Evolutionary conservation across 2,329 filamentous ascomycete species (phyloP).

Genomic region (Coniochaeta sp.): DNA sequence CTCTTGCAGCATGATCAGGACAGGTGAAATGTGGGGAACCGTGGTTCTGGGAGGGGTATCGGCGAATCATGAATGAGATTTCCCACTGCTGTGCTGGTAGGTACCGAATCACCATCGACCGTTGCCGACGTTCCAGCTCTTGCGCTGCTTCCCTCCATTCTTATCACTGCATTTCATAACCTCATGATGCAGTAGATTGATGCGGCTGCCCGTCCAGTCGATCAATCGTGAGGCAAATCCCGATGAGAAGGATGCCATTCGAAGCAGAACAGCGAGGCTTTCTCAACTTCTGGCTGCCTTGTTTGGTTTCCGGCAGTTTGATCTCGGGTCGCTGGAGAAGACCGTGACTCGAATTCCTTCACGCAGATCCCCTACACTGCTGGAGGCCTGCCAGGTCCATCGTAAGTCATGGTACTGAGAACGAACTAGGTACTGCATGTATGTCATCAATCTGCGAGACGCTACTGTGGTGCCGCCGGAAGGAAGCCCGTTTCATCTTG

Average conservation of each 20-base stretch:
- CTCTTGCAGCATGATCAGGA: background rate
- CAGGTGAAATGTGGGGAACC: background rate
- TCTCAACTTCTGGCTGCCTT: background rate
- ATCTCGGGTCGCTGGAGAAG: background rate
- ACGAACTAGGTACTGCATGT: background rate
- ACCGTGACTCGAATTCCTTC: background rate
- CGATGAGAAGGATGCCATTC: background rate
- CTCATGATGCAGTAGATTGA: conserved; percentile 1
- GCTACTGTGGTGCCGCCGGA: background rate
- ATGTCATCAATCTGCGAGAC: background rate
- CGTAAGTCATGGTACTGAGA: background rate
- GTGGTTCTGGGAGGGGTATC: background rate
- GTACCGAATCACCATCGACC: background rate
- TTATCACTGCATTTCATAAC: background rate
- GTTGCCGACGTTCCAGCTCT: background rate
- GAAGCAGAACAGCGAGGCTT: background rate
- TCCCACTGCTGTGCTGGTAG: background rate
- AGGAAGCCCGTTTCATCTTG: background rate
- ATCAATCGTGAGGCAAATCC: background rate
- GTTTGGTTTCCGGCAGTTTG: background rate
- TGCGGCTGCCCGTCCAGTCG: background rate
- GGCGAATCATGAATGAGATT: background rate
- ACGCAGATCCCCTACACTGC: background rate
- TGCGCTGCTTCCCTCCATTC: background rate
- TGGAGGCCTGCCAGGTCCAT: background rate